Evolutionary conservation across 2,329 filamentous ascomycete genomes (phyloP).

Genomic region (Arthroderma sp.): DNA sequence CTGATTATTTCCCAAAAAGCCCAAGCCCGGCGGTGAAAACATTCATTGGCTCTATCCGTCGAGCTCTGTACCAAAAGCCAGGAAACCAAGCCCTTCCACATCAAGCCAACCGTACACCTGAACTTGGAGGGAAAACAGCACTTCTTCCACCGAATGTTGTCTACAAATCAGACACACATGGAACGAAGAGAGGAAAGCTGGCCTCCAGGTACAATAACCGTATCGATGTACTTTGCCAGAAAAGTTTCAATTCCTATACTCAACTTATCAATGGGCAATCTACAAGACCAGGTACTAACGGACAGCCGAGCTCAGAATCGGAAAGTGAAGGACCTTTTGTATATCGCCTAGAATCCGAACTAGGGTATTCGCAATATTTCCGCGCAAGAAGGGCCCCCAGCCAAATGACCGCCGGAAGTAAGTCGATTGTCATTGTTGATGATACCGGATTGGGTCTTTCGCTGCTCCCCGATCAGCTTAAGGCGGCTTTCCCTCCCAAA

Average conservation of each 20-base stretch:
- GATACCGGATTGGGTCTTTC: slow-evolving; percentile 33
- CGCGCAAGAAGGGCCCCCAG: slow-evolving; percentile 27
- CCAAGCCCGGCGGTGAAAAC: slow-evolving; percentile 61
- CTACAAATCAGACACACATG: slow-evolving; percentile 32
- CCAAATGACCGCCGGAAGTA: slow-evolving; percentile 63
- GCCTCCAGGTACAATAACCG: slow-evolving; percentile 42
- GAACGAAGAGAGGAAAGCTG: slow-evolving; percentile 24
- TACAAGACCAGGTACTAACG: too few species aligned
- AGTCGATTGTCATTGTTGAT: slow-evolving; percentile 81
- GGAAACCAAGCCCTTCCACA: slow-evolving; percentile 11
- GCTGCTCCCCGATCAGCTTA: slow-evolving; percentile 1
- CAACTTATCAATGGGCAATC: too few species aligned
- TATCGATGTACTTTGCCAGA: slow-evolving; percentile 68
- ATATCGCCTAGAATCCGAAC: too few species aligned
- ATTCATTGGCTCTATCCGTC: slow-evolving; percentile 72
- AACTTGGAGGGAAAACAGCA: slow-evolving; percentile 27
- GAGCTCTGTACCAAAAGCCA: slow-evolving; percentile 56
- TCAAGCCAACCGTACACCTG: not conserved
- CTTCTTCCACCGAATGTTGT: slow-evolving; percentile 32
- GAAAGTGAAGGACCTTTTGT: too few species aligned
- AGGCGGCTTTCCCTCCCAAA: slow-evolving; percentile 1
- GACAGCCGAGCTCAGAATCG: too few species aligned
- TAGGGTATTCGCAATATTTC: too few species aligned
- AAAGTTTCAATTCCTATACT: too few species aligned
- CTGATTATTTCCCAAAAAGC: slow-evolving; percentile 12